These are phyloP conservation scores for Astrephomene gubernaculifera DNA, from an alignment of 139 green algal genomes.

Conservation along the genomic window DNA sequence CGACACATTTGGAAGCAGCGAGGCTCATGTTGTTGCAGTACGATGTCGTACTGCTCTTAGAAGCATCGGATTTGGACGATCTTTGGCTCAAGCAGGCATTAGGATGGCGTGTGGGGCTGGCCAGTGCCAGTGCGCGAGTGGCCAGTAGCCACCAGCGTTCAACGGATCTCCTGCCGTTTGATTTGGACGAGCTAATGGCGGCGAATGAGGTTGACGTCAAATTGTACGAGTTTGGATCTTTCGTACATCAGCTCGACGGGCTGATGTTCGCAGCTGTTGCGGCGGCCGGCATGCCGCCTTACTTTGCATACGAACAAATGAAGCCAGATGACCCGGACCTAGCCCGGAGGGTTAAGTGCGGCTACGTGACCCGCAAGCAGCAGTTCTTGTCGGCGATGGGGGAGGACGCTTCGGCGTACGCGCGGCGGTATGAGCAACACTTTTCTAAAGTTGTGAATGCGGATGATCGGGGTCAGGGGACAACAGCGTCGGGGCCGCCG, in stretches of 20 bases:
- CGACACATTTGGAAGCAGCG: slow-evolving; percentile 11
- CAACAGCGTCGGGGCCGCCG: too few species aligned
- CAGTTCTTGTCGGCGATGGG: not conserved
- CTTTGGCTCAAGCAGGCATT: slow-evolving; percentile 23
- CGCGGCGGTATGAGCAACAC: not conserved
- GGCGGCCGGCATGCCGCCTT: slow-evolving; percentile 15
- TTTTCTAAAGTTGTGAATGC: not conserved
- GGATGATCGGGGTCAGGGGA: not conserved
- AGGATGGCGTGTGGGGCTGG: slow-evolving; percentile 33
- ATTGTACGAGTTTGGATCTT: slow-evolving; percentile 21
- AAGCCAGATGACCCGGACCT: not conserved
- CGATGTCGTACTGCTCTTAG: slow-evolving; percentile 37
- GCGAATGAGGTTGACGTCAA: slow-evolving; percentile 7
- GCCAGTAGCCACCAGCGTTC: not conserved
- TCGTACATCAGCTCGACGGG: slow-evolving; percentile 31
- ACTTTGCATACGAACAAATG: not conserved
- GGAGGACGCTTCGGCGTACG: not conserved
- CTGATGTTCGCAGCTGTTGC: slow-evolving; percentile 4
- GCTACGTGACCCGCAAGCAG: slow-evolving; percentile 17
- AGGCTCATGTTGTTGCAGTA: slow-evolving; percentile 38
- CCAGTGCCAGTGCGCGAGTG: not conserved
- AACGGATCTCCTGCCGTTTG: not conserved
- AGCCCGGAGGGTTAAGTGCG: slow-evolving; percentile 8
- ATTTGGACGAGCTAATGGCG: slow-evolving; percentile 16
- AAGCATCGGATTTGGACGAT: slow-evolving; percentile 11